phyloP scores from a whole-genome alignment of 2,329 filamentous ascomycete genomes.

The Pseudogymnoascus sp. region DNA sequence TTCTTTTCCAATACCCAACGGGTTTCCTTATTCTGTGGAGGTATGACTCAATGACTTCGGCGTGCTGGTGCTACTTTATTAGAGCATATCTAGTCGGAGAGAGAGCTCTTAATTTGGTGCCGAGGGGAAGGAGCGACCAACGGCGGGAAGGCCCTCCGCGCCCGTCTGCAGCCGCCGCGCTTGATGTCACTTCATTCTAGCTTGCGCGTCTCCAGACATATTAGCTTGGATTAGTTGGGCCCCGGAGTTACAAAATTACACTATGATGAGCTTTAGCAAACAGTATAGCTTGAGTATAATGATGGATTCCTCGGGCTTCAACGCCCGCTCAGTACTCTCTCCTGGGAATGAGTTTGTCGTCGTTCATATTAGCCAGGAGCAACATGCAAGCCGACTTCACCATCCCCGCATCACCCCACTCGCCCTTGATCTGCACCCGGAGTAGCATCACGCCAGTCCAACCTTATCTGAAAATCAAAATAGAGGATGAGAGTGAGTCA shows the following conservation, averaged over 20 bases:
- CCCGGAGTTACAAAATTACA: not conserved
- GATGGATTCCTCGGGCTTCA: not conserved
- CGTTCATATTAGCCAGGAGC: not conserved
- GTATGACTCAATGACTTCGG: not conserved
- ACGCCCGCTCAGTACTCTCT: not conserved
- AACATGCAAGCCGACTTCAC: not conserved
- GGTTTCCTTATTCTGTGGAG: not conserved
- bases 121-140: not conserved
- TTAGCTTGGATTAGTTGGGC: not conserved
- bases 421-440: not conserved
- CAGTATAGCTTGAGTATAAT: not conserved
- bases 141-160: not conserved
- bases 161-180: not conserved
- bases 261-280: not conserved
- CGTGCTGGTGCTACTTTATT: not conserved
- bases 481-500: not conserved
- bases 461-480: not conserved
- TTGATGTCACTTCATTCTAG: not conserved
- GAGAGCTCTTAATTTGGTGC: not conserved
- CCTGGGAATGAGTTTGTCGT: not conserved
- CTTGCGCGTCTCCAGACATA: not conserved
- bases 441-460: not conserved
- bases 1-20: not conserved
- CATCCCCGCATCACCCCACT: constrained; percentile 3
- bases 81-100: not conserved